Evolutionary conservation across 768 basidiomycete genomes (phyloP).

Genomic region (Kwoniella heveanensis): DNA sequence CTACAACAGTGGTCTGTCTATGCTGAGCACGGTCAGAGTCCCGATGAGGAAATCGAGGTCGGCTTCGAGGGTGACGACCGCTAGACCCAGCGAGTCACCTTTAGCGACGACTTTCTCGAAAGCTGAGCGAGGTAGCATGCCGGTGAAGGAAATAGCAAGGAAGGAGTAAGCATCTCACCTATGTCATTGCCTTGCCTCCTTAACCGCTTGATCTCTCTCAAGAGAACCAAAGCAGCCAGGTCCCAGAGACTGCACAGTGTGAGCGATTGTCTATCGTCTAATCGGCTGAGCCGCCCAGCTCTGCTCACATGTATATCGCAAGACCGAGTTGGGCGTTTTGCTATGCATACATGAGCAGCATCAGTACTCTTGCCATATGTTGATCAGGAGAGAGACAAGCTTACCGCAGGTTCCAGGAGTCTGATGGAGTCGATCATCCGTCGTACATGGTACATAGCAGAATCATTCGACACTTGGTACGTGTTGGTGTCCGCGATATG

Average conservation of each 20-base stretch:
- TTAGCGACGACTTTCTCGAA: no score
- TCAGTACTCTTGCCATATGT: no score
- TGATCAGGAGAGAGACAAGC: no score
- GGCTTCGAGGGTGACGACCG: slow-evolving; percentile 1
- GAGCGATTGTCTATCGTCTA: neutral
- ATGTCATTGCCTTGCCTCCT: neutral
- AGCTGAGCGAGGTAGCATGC: no score
- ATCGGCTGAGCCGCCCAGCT: neutral
- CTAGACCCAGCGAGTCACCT: slow-evolving; percentile 1
- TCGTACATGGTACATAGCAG: slow-evolving; percentile 16
- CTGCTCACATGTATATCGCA: slow-evolving; percentile 8
- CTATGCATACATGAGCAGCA: neutral
- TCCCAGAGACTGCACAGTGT: slow-evolving; percentile 6
- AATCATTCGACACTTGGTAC: slow-evolving; percentile 10
- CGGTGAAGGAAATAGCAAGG: no score
- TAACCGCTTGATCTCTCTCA: slow-evolving; percentile 17
- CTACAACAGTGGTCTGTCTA: slow-evolving; percentile 4
- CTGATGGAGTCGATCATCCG: slow-evolving; percentile 7
- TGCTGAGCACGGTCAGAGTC: neutral
- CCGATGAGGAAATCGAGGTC: slow-evolving; percentile 10
- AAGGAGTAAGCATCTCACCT: no score
- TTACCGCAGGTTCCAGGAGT: neutral
- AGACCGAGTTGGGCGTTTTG: neutral
- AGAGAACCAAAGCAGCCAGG: neutral
- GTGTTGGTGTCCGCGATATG: slow-evolving; percentile 9